phyloP scores from a whole-genome alignment of 1,139 yeast genomes.

The Hansenula sp. region DNA sequence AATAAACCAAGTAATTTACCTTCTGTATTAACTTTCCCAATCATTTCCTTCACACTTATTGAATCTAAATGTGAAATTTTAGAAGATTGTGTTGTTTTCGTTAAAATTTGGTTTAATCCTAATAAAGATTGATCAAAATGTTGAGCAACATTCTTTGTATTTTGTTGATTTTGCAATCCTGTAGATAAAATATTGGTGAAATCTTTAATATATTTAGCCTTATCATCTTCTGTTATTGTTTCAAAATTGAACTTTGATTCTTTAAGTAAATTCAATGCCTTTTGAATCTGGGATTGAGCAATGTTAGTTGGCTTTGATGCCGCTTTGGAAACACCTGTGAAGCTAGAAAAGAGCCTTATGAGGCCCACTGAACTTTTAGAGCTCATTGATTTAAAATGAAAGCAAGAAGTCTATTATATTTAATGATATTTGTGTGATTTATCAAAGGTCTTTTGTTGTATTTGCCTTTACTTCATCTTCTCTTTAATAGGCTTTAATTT shows the following conservation, averaged over 20 bases:
- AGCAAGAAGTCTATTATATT: too few relatives aligned
- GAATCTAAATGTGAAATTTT: background rate
- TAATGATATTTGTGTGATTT: too few relatives aligned
- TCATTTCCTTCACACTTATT: background rate
- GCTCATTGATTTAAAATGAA: too few relatives aligned
- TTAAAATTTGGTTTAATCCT: slow-evolving; percentile 11
- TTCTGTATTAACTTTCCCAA: slow-evolving; percentile 2
- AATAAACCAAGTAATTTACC: slow-evolving; percentile 8
- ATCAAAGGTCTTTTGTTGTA: too few relatives aligned
- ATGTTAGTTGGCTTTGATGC: background rate
- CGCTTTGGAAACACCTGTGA: too few relatives aligned
- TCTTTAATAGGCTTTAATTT: too few relatives aligned
- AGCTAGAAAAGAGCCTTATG: background rate
- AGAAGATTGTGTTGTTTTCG: background rate
- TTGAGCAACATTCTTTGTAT: background rate
- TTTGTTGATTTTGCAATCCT: slow-evolving; percentile 6
- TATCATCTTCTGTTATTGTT: slow-evolving; percentile 13
- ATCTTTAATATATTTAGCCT: slow-evolving; percentile 12
- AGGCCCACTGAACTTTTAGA: background rate
- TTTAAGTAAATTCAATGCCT: slow-evolving; percentile 10
- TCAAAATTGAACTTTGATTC: slow-evolving; percentile 4
- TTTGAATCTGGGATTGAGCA: slow-evolving; percentile 3
- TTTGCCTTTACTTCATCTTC: too few relatives aligned
- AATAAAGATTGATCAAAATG: slow-evolving; percentile 17
- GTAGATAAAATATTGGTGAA: slow-evolving; percentile 15